Evolutionary conservation across 139 green algal genomes (phyloP), one percentile per base, ranked within the genome.

Genomic region (Coelastrella sp.): DNA sequence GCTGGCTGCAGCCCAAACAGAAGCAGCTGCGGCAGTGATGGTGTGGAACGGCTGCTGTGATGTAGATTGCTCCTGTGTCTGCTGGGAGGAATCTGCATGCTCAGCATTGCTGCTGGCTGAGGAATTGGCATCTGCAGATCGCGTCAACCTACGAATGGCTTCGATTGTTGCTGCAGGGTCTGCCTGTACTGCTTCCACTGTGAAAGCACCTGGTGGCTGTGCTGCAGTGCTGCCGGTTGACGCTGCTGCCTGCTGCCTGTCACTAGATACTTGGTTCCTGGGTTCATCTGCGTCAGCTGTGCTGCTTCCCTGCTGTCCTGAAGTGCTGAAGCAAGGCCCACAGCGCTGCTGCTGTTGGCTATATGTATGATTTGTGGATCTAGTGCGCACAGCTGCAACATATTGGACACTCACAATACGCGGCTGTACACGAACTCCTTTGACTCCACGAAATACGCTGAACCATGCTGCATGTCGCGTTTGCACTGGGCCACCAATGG

Each of bases 91-190:
- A 59, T 25, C 23, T 40, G 35, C 57, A 41, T 19, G 13, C 9
- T 40, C 45, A n/a, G 8, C 38, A 27, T 27, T 83, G 76, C 73
- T 81, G 73, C 48, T 81, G 45, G 74, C 27, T 21, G 48, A 6
- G 7, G 27, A 60, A 11, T 38, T 27, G 51, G 51, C 35, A 7
- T 51, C 30, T 51, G 27, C 30, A 23, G 30, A 27, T 15, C 78
- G 40, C n/a, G 78, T 84, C 0, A 84, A 40, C 23, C 45, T n/a
- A 7, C 76, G 37, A 25, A 84, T 84, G 41, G 60, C 48, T 35
- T 84, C 78, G 32, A 84, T 84, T 3, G 78, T 84, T 17, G 75
- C 75, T 13, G 75, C 53, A 41, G 75, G 75, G 32, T 82, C 75
- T 5, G 75, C 75, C 9, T 82, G 75, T 27, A 82, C 75, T 38